Evolutionary conservation across 2,329 filamentous ascomycete species (phyloP), one percentile per base, ranked within the genome.

Genomic region (Trichophyton mentagrophytes): DNA sequence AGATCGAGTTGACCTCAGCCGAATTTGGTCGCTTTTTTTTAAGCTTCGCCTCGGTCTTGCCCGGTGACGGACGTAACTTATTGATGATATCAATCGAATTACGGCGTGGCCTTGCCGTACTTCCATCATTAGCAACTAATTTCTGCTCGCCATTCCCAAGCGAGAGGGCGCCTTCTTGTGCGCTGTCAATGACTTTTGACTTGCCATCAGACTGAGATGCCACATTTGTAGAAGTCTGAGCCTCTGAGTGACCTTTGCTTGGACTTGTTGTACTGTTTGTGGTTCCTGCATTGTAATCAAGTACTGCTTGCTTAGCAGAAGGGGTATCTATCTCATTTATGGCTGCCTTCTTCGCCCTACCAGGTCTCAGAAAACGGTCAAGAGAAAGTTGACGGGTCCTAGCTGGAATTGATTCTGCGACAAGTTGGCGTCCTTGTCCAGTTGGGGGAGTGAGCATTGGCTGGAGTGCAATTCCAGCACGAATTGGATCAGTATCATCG

Each of bases 41-140:
- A 36, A 59, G 57, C 27, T 59, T 59, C 9, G 30, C 30, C 42
- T 59, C 57, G 13, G 44, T 11, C 20, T 59, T 59, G 8, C 17
- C 42, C 2, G 38, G 13, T 22, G 40, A 47, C 7, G 53, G 47
- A 17, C 62, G 62, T 15, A 61, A 44, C 30, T 57, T 63, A 17
- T 63, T 58, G 46, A 61, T 56, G 33, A 63, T 25, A 22, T 63
- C 62, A 30, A 57, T 55, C 2, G 62, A 61, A 42, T 61, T 63
- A 36, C 57, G 42, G 58, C 40, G 42, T 17, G 25, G 62, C n/a
- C 27, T 15, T 17, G 58, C 49, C 25, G 7, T 30, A n/a, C 30
- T 44, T 20, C 11, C n/a, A 6, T 57, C 58, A 7, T 20, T n/a
- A 17, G 44, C 33, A 42, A 3, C 3, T 44, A 20, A 25, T 42